Conservation (phyloP, 129 eudicot species). For the Rutidosis leptorrhynchoides region DNA sequence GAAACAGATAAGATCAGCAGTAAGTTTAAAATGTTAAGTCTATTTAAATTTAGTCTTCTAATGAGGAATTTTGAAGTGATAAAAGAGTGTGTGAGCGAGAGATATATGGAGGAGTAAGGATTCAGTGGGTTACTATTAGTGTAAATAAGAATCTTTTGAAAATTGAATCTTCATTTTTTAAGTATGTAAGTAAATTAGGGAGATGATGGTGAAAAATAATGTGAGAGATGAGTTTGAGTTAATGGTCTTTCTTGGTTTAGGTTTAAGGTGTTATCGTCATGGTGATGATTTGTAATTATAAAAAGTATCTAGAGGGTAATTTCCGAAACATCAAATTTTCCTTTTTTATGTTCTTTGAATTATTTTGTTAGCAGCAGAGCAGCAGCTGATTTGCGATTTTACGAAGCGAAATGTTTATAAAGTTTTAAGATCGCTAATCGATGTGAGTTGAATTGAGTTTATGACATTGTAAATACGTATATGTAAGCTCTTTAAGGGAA, state of each 20-base stretch:
- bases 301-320: constrained; percentile 35
- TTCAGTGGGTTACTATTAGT: constrained; percentile 18
- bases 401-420: constrained; percentile 45
- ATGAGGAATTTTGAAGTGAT: constrained; percentile 52
- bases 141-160: constrained; percentile 25
- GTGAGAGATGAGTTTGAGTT: constrained; percentile 18
- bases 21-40: neutral
- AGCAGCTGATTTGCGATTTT: constrained; percentile 45
- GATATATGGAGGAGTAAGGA: constrained; percentile 12
- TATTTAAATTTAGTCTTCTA: constrained; percentile 38
- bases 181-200: constrained; percentile 31
- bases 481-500: too few species aligned
- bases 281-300: constrained; percentile 52
- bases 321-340: constrained; percentile 20
- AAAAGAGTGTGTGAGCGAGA: constrained; percentile 2
- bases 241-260: constrained; percentile 21
- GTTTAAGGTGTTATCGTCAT: constrained; percentile 30
- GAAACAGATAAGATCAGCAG: constrained; percentile 20
- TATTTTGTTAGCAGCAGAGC: constrained; percentile 28
- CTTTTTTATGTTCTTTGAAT: constrained; percentile 28
- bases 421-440: constrained; percentile 30
- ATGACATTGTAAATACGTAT: constrained; percentile 35
- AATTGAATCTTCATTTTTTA: neutral
- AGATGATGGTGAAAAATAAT: constrained; percentile 26
- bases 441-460: constrained; percentile 30